phyloP scores from a whole-genome alignment of 495 filamentous ascomycete species.

The Neurospora sp. region DNA sequence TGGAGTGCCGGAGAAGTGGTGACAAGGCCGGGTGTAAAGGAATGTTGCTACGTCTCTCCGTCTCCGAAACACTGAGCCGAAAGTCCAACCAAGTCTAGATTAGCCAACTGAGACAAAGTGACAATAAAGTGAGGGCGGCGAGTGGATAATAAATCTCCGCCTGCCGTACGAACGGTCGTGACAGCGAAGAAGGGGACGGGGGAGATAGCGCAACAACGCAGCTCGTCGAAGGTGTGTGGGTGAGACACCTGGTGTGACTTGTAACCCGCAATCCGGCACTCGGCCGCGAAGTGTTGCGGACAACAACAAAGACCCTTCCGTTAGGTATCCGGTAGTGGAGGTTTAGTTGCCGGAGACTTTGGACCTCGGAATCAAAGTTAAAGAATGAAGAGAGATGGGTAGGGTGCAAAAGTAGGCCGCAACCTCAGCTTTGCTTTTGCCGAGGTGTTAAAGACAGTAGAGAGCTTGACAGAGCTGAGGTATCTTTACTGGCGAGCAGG shows the following conservation, averaged over 20 bases:
- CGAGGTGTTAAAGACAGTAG: neutral
- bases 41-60: neutral
- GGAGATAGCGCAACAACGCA: neutral
- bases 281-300: neutral
- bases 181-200: neutral
- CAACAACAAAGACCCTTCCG: neutral
- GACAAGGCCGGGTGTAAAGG: neutral
- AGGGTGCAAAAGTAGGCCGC: neutral
- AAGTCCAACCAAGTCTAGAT: neutral
- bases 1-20: neutral
- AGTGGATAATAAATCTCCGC: slow-evolving; percentile 3
- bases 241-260: neutral
- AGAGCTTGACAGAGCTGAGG: neutral
- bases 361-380: neutral
- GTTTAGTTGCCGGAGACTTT: neutral
- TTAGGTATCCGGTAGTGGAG: neutral
- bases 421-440: neutral
- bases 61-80: neutral
- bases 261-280: neutral
- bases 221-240: neutral
- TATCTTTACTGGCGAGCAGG: neutral
- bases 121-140: neutral
- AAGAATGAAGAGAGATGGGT: neutral
- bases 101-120: neutral
- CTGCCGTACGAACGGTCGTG: neutral